Evolutionary conservation across 805 yeast genomes (phyloP).

Genomic region (Komagataella kurtzmanii): DNA sequence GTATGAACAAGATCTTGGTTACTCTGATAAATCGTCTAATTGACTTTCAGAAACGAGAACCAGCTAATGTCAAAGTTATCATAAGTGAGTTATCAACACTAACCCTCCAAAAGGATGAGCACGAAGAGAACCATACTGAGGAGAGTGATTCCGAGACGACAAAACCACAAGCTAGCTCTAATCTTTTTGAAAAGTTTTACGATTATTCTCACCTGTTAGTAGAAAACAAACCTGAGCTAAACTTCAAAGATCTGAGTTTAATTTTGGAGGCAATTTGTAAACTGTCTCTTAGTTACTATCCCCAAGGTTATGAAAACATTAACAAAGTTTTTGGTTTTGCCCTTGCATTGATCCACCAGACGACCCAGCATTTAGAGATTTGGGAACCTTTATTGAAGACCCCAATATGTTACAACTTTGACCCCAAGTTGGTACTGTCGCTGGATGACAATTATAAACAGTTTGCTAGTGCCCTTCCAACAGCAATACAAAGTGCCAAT

Average conservation of each 20-base stretch:
- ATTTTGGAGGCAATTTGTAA: conserved; percentile 54
- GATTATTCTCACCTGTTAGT: conserved; percentile 42
- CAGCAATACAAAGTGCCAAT: conserved; percentile 35
- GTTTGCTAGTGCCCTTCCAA: background rate
- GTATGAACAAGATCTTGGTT: conserved; percentile 48
- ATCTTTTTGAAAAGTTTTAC: conserved; percentile 56
- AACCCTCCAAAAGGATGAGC: background rate
- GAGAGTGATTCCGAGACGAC: conserved; percentile 3
- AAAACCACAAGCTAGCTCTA: conserved; percentile 3
- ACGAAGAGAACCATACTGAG: background rate
- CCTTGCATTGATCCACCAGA: conserved; percentile 17
- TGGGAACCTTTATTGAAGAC: conserved; percentile 17
- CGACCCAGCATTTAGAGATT: conserved; percentile 19
- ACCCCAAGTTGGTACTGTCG: conserved; percentile 21
- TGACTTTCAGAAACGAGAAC: conserved; percentile 31
- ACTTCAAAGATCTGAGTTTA: conserved; percentile 49
- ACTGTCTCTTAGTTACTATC: conserved; percentile 55
- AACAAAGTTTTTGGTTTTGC: conserved; percentile 51
- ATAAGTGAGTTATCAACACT: background rate
- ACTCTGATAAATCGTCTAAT: conserved; percentile 65
- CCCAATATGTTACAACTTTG: conserved; percentile 32
- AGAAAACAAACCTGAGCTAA: conserved; percentile 47
- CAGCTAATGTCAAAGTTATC: conserved; percentile 6
- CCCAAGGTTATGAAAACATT: conserved; percentile 43
- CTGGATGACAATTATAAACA: background rate